Evolutionary conservation across 345 rosid genomes (phyloP), one percentile per base, ranked within the genome.

Genomic region (Hibiscus trionum): DNA sequence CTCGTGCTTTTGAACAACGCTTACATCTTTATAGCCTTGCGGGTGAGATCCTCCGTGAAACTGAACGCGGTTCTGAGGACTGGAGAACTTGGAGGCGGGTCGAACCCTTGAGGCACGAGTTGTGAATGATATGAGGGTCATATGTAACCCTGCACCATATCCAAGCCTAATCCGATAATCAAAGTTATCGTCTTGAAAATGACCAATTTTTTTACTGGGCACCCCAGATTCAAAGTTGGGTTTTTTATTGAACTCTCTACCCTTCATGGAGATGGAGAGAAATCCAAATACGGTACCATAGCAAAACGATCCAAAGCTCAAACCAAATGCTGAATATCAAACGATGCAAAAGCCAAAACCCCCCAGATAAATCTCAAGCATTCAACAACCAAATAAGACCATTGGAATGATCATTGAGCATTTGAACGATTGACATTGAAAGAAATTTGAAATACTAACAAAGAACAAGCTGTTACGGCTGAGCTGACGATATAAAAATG

Each of bases 21-120:
- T 72, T 24, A 55, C 84, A 73, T 77, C 87, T 31, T 65, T 74
- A 29, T 69, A 75, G 15, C 75, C 75, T 76, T 46, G 66, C 64
- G 81, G 70, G 74, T 81, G 85, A 76, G 77, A 71, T 72, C 88
- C 88, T 55, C 89, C 91, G 21, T 74, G 76, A 60, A 81, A 31
- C 17, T 82, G 88, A 24, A 67, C 27, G 75, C 85, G 91, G 73
- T 77, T 76, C 59, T 69, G 75, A 27, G 77, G 81, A 70, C 78
- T 76, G 79, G 79, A 77, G 61, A 83, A 69, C 37, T 67, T 47
- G 70, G 91, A 79, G 77, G 97, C 79, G 69, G 96, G 81, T 81
- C 92, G 91, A 76, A 87, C 82, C 90, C 87, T 81, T 21, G 74
- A 72, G 68, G 76, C 65, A 69, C 86, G 81, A 72, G 66, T 26